phyloP scores from a whole-genome alignment of 2,329 filamentous ascomycete genomes.

The Fusarium clavum region DNA sequence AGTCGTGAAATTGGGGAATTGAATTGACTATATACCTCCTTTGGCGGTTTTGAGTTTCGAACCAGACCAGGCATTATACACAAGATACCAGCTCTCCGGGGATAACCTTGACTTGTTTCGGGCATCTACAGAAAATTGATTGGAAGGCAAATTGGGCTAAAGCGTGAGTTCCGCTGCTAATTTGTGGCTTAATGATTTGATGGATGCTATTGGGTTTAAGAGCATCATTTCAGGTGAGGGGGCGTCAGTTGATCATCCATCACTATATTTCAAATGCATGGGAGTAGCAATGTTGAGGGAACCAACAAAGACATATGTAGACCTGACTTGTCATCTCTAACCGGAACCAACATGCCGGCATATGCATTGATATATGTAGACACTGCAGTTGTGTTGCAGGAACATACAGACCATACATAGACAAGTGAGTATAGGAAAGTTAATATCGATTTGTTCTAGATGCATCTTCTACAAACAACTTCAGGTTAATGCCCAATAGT shows the following conservation, averaged over 20 bases:
- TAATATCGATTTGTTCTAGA: background rate
- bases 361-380: background rate
- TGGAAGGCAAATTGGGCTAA: slow-evolving; percentile 1
- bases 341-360: background rate
- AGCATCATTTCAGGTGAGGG: slow-evolving; percentile 20
- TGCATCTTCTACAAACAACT: background rate
- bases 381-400: background rate
- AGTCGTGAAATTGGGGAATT: slow-evolving; percentile 1
- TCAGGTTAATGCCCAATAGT: background rate
- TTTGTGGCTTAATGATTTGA: slow-evolving; percentile 29
- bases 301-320: background rate
- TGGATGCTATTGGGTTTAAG: slow-evolving; percentile 7
- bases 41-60: slow-evolving; percentile 2
- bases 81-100: background rate
- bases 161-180: background rate
- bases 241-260: slow-evolving; percentile 2
- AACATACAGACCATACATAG: background rate
- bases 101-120: slow-evolving; percentile 12
- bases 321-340: slow-evolving; percentile 1
- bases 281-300: background rate
- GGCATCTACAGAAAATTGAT: background rate
- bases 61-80: background rate
- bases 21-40: background rate
- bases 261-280: background rate
- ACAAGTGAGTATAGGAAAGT: background rate